A percentile compares a stretch with the other conserved stretches of the same genome.
Evolutionary conservation across 2,329 filamentous ascomycete species (phyloP).

Genomic region (Pleoardoris graminearum): DNA sequence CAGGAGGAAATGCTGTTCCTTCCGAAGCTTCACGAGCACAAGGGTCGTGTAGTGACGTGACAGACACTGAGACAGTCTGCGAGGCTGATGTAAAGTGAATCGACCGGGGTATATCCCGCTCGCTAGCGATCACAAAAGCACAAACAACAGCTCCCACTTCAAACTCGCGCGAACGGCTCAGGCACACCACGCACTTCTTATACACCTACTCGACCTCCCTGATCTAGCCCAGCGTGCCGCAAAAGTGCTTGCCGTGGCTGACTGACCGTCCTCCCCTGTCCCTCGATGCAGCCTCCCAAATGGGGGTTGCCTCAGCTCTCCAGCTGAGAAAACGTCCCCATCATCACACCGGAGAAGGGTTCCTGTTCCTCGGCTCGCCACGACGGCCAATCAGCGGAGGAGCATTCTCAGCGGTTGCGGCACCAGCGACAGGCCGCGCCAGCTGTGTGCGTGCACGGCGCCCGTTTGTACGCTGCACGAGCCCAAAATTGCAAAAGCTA

Average conservation of each 20-base stretch:
- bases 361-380: constrained; percentile 1
- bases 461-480: background rate
- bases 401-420: background rate
- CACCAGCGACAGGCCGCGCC: background rate
- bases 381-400: background rate
- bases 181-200: background rate
- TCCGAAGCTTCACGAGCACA: background rate
- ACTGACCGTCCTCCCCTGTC: background rate
- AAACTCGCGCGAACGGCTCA: background rate
- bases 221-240: background rate
- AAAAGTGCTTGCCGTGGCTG: background rate
- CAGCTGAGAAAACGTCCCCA: constrained; percentile 4
- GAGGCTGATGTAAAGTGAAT: constrained; percentile 1
- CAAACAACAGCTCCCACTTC: background rate
- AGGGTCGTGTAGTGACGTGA: background rate
- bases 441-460: background rate
- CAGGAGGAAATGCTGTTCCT: too few species aligned
- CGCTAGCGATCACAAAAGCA: background rate
- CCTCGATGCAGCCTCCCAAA: background rate
- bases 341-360: background rate
- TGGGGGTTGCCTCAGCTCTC: background rate
- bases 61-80: background rate
- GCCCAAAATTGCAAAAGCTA: background rate
- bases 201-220: background rate
- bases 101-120: constrained; percentile 1